Percentiles rank a stretch among this genome's conserved stretches.
Evolutionary conservation across 2,329 filamentous ascomycete genomes (phyloP).

Genomic region (Saccharata proteae): DNA sequence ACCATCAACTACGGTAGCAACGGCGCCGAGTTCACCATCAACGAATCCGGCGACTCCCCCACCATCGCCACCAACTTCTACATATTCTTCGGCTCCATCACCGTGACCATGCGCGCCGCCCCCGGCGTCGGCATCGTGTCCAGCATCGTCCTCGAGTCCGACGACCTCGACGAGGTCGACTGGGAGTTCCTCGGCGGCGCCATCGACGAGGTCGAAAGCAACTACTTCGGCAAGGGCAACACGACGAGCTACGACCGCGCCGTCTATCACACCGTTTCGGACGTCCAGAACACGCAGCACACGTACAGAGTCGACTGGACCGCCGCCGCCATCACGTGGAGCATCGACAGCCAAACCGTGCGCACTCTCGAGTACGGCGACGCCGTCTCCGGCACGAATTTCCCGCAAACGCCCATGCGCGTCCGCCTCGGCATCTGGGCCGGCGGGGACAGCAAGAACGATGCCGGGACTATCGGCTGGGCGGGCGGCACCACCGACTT

Average conservation of each 20-base stretch:
- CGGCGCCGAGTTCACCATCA: slow-evolving; percentile 32
- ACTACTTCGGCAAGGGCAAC: slow-evolving; percentile 63
- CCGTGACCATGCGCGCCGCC: slow-evolving; percentile 61
- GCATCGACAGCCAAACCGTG: slow-evolving; percentile 51
- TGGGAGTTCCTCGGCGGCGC: slow-evolving; percentile 63
- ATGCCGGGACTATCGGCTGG: slow-evolving; percentile 48
- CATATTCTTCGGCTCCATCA: slow-evolving; percentile 68
- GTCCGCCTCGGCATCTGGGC: slow-evolving; percentile 22
- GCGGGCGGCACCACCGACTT: slow-evolving; percentile 42
- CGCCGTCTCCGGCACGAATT: slow-evolving; percentile 40
- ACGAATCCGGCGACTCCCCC: slow-evolving; percentile 28
- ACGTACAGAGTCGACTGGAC: slow-evolving; percentile 59
- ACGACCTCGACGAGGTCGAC: slow-evolving; percentile 72
- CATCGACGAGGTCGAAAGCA: slow-evolving; percentile 47
- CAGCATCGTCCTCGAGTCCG: slow-evolving; percentile 64
- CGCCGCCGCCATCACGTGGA: slow-evolving; percentile 48
- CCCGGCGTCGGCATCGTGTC: slow-evolving; percentile 60
- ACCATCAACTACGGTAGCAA: slow-evolving; percentile 25
- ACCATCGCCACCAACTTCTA: slow-evolving; percentile 66
- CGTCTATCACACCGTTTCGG: slow-evolving; percentile 40
- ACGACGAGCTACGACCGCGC: slow-evolving; percentile 53
- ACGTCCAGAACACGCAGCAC: slow-evolving; percentile 40
- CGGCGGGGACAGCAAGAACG: slow-evolving; percentile 27
- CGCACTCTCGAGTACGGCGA: slow-evolving; percentile 46
- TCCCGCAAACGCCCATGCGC: slow-evolving; percentile 61